Evolutionary conservation across 208 protist species (phyloP), one percentile per base, ranked within the genome.

Genomic region (Naegleria fowleri): DNA sequence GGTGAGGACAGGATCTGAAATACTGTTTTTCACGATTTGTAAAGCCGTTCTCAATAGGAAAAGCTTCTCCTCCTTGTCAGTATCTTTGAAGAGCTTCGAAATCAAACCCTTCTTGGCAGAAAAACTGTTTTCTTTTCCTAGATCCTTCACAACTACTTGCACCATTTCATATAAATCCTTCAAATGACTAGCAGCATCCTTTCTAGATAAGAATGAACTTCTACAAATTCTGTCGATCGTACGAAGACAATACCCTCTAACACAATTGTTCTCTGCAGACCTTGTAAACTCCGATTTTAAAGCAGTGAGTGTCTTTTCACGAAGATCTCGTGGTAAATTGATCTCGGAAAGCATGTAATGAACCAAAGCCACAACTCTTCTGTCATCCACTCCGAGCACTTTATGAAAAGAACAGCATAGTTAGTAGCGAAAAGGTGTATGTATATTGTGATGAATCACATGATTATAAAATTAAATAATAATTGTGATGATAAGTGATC

Each of bases 41-140:
- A 79, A 33, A 79, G 25, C 19, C 36, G 67, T 79, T 79, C 67
- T 79, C 9, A 79, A 33, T 79, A 79, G n/a, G 29, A 36, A 79
- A 36, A 79, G 7, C 29, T 79, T 79, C n/a, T 79, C 67, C 36
- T 79, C 67, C 29, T 79, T 79, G 9, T 79, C 67, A 36, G 67
- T 79, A 79, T 79, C 67, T 79, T 79, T 79, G 29, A 79, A 79
- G 16, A 79, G 29, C 29, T 79, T 79, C 9, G 67, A 79, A 79
- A 79, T 79, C 19, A 79, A 79, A 36, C 67, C 67, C 29, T 79
- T 79, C 67, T 79, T 79, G 1, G 25, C 36, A 36, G 67, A 29
- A 79, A 79, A 79, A 36, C 29, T 36, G n/a, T 79, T 79, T 79
- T 79, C 67, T 33, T 79, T 79, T 79, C 67, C 67, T 33, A 79